Conservation (phyloP, 108 stramenopile species). For the Skeletonema menzelii region DNA sequence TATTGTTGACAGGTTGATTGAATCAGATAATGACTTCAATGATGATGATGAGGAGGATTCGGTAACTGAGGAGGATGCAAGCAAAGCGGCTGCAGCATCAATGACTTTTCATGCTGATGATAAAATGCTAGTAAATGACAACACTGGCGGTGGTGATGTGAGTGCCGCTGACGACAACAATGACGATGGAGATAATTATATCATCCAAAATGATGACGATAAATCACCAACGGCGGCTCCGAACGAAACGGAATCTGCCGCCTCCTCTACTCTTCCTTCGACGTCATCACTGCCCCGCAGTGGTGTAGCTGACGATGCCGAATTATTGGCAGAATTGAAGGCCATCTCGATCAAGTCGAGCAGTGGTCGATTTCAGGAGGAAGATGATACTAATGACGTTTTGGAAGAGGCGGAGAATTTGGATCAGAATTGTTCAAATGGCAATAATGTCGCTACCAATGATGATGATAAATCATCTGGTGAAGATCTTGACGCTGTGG, state of each 20-base stretch:
- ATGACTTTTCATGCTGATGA: background rate
- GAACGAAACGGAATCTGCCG: background rate
- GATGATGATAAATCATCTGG: too few species aligned
- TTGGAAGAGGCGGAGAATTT: background rate
- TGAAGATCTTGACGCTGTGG: background rate
- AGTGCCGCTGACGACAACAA: background rate
- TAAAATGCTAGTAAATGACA: background rate
- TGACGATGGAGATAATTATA: background rate
- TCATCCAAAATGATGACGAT: background rate
- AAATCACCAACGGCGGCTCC: background rate
- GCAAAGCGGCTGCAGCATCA: background rate
- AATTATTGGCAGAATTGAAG: slow-evolving; percentile 53
- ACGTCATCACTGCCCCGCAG: background rate
- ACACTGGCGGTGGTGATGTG: background rate
- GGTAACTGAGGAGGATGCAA: background rate
- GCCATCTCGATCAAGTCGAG: slow-evolving; percentile 52
- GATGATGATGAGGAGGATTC: background rate
- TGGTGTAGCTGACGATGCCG: slow-evolving; percentile 67
- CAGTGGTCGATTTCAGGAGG: slow-evolving; percentile 37
- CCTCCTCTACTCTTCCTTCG: background rate
- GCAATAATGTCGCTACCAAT: too few species aligned
- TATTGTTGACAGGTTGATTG: background rate
- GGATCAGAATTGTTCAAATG: too few species aligned
- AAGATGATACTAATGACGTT: slow-evolving; percentile 3
- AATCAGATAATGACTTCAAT: background rate